These are phyloP conservation scores for Ganoderma resinaceum DNA, from an alignment of 1,284 basidiomycete species.

Conservation along the genomic window DNA sequence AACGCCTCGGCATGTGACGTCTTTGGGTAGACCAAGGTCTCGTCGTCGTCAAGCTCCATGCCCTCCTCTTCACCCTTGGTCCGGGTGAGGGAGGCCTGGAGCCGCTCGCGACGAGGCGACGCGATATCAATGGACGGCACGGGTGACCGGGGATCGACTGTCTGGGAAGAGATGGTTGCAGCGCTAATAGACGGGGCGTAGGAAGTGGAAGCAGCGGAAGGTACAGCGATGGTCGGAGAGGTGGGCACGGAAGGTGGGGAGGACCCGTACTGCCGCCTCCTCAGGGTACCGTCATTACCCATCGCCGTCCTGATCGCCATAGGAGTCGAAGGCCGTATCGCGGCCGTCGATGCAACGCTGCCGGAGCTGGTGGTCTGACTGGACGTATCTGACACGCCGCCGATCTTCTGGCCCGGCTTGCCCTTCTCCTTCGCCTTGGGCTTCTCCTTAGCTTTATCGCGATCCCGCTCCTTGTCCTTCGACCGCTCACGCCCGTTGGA, in stretches of 20 bases:
- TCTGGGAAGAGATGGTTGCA: neutral
- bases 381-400: conserved; percentile 22
- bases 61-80: conserved; percentile 24
- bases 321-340: neutral
- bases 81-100: conserved; percentile 15
- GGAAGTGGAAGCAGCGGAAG: conserved; percentile 19
- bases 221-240: conserved; percentile 29
- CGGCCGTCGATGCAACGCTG: conserved; percentile 29
- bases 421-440: conserved; percentile 18
- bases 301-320: conserved; percentile 12
- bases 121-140: conserved; percentile 22
- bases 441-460: conserved; percentile 21
- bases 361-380: conserved; percentile 38
- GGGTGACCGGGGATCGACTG: conserved; percentile 26
- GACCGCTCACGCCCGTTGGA: conserved; percentile 18
- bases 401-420: conserved; percentile 12
- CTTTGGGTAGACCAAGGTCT: conserved; percentile 46
- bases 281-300: conserved; percentile 31
- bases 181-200: conserved; percentile 28
- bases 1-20: conserved; percentile 81
- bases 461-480: conserved; percentile 25
- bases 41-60: conserved; percentile 48
- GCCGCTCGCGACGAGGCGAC: conserved; percentile 18
- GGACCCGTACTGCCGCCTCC: conserved; percentile 26
- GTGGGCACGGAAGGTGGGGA: conserved; percentile 26